Percentiles rank a stretch among this genome's conserved stretches.
These are phyloP conservation scores for Oleoguttula mirabilis DNA, from an alignment of 495 filamentous ascomycete species.

Conservation along the genomic window DNA sequence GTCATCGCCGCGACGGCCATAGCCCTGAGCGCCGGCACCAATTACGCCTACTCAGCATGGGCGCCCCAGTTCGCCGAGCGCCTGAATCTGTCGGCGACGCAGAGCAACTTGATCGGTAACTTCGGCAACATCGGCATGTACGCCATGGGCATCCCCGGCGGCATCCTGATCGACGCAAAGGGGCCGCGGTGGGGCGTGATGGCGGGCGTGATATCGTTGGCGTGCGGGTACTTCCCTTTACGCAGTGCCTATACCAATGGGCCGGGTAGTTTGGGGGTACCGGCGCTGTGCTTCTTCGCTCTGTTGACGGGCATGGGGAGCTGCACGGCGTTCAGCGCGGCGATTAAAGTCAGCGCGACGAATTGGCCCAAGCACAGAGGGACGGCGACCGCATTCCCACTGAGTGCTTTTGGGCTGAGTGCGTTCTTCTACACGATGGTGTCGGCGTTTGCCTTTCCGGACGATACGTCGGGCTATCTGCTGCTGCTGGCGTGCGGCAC, in stretches of 20 bases:
- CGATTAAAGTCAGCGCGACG: slow-evolving; percentile 69
- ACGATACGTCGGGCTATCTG: slow-evolving; percentile 68
- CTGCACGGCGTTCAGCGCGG: slow-evolving; percentile 71
- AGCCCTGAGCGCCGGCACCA: slow-evolving; percentile 50
- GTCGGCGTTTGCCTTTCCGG: slow-evolving; percentile 68
- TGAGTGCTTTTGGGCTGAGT: slow-evolving; percentile 87
- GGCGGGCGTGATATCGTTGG: slow-evolving; percentile 47
- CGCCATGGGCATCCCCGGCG: slow-evolving; percentile 75
- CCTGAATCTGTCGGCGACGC: slow-evolving; percentile 74
- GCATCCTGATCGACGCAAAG: slow-evolving; percentile 71
- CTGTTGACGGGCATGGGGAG: slow-evolving; percentile 79
- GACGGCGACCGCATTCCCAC: slow-evolving; percentile 84
- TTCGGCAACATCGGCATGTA: slow-evolving; percentile 98
- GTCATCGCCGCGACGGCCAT: slow-evolving; percentile 69
- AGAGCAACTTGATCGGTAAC: slow-evolving; percentile 82
- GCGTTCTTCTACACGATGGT: slow-evolving; percentile 88
- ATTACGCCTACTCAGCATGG: slow-evolving; percentile 96
- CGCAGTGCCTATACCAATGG: slow-evolving; percentile 41
- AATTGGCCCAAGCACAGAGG: slow-evolving; percentile 90
- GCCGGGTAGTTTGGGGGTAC: slow-evolving; percentile 48
- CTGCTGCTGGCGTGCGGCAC: slow-evolving; percentile 73
- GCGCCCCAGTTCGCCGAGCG: slow-evolving; percentile 83
- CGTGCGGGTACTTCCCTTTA: slow-evolving; percentile 14
- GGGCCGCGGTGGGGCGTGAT: slow-evolving; percentile 70
- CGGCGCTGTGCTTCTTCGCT: slow-evolving; percentile 65